Conservation (phyloP, 2,329 filamentous ascomycete genomes). For the Neofusicoccum ribis region DNA sequence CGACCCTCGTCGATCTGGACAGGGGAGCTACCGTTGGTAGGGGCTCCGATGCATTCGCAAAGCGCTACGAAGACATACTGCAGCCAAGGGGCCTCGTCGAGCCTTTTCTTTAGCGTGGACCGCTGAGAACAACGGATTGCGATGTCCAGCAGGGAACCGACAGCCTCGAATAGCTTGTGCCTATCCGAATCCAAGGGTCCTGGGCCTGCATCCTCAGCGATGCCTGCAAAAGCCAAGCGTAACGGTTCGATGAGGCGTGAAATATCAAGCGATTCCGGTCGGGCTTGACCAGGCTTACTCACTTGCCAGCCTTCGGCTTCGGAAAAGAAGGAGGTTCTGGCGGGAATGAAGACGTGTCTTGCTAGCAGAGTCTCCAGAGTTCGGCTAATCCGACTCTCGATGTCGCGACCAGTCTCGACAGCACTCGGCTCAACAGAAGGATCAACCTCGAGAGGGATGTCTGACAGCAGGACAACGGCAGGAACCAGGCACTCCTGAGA, state of each 20-base stretch:
- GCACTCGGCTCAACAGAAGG: conserved; percentile 2
- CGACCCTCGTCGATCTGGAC: neutral
- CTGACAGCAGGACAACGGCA: conserved; percentile 29
- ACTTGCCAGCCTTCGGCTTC: conserved; percentile 11
- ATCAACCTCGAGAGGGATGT: conserved; percentile 8
- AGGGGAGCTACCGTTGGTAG: conserved; percentile 27
- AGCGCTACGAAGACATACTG: conserved; percentile 42
- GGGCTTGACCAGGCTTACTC: neutral
- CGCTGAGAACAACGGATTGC: conserved; percentile 43
- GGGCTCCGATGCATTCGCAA: conserved; percentile 35
- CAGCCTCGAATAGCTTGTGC: conserved; percentile 5
- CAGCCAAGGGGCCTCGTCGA: conserved; percentile 46
- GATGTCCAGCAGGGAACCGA: conserved; percentile 39
- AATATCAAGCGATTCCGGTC: conserved; percentile 25
- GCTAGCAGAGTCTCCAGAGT: conserved; percentile 40
- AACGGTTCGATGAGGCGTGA: conserved; percentile 4
- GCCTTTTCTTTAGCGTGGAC: conserved; percentile 41
- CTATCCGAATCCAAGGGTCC: conserved; percentile 5
- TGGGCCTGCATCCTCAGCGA: neutral
- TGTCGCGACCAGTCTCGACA: conserved; percentile 2
- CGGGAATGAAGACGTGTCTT: conserved; percentile 45
- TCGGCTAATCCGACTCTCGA: conserved; percentile 8
- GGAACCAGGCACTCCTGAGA: conserved; percentile 39
- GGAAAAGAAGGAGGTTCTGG: conserved; percentile 39
- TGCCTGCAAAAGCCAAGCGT: neutral